A percentile compares a stretch with the other conserved stretches of the same genome.
Evolutionary conservation across 2,329 filamentous ascomycete genomes (phyloP).

Genomic region (Penicillium fuscoglaucum): DNA sequence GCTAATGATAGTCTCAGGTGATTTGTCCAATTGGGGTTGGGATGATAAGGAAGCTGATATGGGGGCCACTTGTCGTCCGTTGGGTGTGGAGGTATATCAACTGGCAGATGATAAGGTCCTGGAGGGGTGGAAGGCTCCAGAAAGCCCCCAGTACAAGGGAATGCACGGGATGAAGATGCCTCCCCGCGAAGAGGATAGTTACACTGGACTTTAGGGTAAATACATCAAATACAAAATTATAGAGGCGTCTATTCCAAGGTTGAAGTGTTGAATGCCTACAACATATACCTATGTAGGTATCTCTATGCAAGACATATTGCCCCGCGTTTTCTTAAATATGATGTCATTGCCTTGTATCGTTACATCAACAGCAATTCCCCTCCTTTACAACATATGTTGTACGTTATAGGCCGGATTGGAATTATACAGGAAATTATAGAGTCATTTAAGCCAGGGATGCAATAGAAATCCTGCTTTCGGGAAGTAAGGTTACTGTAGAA

Average conservation of each 20-base stretch:
- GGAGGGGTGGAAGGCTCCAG: slow-evolving; percentile 63
- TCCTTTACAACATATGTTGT: neutral
- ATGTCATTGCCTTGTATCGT: slow-evolving; percentile 5
- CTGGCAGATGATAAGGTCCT: slow-evolving; percentile 58
- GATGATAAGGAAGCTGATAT: slow-evolving; percentile 59
- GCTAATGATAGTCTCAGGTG: slow-evolving; percentile 47
- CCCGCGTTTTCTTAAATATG: neutral
- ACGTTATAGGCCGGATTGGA: neutral
- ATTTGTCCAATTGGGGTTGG: slow-evolving; percentile 80
- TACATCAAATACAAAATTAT: neutral
- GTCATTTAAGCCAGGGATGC: neutral
- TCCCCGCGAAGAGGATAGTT: slow-evolving; percentile 32
- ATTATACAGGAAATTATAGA: neutral
- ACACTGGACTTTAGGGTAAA: slow-evolving; percentile 27
- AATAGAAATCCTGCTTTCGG: neutral
- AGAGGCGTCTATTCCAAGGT: neutral
- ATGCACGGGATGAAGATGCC: slow-evolving; percentile 64
- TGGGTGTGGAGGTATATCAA: slow-evolving; percentile 71
- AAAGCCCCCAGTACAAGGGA: slow-evolving; percentile 62
- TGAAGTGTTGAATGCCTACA: neutral
- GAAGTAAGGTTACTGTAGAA: neutral
- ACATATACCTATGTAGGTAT: neutral
- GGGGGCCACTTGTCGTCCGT: slow-evolving; percentile 69
- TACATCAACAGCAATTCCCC: neutral
- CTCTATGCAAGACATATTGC: neutral